Percentiles rank a stretch among this genome's conserved stretches.
Evolutionary conservation across 1,284 basidiomycete genomes (phyloP).

Genomic region (Inonotus hispidus): DNA sequence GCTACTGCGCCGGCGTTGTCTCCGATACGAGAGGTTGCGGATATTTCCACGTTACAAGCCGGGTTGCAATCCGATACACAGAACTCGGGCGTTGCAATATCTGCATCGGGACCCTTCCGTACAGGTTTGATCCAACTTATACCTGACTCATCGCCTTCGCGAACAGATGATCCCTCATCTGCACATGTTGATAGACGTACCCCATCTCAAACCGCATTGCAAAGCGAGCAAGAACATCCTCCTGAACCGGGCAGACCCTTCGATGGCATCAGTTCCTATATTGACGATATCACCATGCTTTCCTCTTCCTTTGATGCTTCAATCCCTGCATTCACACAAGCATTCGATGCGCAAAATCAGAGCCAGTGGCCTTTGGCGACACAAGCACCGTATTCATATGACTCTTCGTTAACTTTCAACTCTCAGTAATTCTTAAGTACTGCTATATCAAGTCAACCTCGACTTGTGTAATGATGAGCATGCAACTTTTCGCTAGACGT

Average conservation of each 20-base stretch:
- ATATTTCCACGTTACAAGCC: neutral
- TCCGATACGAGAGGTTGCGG: neutral
- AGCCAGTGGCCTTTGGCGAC: slow-evolving; percentile 9
- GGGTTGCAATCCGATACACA: neutral
- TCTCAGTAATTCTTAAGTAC: neutral
- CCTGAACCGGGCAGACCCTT: neutral
- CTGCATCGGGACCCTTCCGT: slow-evolving; percentile 1
- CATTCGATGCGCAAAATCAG: neutral
- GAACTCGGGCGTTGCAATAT: neutral
- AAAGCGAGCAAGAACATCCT: neutral
- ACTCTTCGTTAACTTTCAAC: slow-evolving; percentile 7
- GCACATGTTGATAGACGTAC: neutral
- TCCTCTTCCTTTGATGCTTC: slow-evolving; percentile 7
- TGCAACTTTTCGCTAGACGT: neutral
- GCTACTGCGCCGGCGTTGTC: neutral
- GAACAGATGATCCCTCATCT: neutral
- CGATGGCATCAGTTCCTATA: neutral
- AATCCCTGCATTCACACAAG: slow-evolving; percentile 12
- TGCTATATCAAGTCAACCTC: no score
- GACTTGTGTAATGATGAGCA: neutral
- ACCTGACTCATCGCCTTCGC: neutral
- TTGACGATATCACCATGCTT: slow-evolving; percentile 6
- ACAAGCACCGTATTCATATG: slow-evolving; percentile 15
- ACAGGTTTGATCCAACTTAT: slow-evolving; percentile 1
- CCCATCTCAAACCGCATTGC: neutral